Conservation (phyloP, 805 yeast genomes). For the Suhomyces pyralidae region DNA sequence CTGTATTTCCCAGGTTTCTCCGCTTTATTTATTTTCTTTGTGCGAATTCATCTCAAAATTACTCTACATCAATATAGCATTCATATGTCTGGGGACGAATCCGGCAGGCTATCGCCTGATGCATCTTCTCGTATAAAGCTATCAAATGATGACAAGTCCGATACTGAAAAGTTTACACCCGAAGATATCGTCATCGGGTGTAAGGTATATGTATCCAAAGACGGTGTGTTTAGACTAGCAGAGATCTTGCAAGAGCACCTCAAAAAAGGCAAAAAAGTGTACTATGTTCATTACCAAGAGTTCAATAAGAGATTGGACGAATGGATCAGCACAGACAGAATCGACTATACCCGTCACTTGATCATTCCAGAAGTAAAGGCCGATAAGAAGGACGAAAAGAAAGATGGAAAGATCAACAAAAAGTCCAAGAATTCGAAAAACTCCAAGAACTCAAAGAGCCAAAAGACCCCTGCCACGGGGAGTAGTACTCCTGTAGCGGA, state of each 20-base stretch:
- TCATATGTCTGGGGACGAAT: constrained; percentile 9
- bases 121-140: constrained; percentile 12
- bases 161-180: constrained; percentile 18
- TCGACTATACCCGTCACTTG: constrained; percentile 69
- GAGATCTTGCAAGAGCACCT: constrained; percentile 77
- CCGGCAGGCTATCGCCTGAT: constrained; percentile 7
- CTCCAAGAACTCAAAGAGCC: constrained; percentile 18
- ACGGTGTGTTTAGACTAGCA: constrained; percentile 74
- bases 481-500: constrained; percentile 24
- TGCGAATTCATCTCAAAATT: neutral
- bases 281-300: constrained; percentile 91
- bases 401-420: constrained; percentile 27
- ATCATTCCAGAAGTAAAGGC: constrained; percentile 63
- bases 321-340: constrained; percentile 75
- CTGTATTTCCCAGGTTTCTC: neutral
- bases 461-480: constrained; percentile 10
- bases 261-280: constrained; percentile 73
- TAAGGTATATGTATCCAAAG: constrained; percentile 78
- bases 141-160: constrained; percentile 5
- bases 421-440: constrained; percentile 21
- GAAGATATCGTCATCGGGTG: constrained; percentile 71
- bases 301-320: constrained; percentile 96
- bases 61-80: neutral
- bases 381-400: constrained; percentile 45
- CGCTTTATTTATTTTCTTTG: neutral